These are phyloP conservation scores for Phytomonas sp. DNA, from an alignment of 208 protist genomes.

Conservation along the genomic window DNA sequence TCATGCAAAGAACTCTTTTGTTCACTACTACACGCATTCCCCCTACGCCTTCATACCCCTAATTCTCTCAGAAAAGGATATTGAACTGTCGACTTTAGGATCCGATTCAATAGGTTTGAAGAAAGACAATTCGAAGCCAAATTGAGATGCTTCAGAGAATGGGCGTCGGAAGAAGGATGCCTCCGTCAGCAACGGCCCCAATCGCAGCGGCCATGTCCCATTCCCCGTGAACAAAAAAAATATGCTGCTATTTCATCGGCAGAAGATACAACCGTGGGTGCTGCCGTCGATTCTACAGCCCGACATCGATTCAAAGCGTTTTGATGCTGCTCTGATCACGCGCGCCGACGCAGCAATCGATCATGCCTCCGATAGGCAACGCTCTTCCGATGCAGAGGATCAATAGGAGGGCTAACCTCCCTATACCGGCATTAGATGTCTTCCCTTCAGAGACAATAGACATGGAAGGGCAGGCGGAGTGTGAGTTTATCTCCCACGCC, in stretches of 20 bases:
- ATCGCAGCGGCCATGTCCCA: background rate
- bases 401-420: background rate
- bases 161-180: background rate
- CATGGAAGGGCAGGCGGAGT: background rate
- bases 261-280: constrained; percentile 56
- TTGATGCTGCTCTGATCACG: constrained; percentile 18
- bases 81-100: background rate
- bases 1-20: background rate
- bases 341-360: constrained; percentile 20
- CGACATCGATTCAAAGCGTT: constrained; percentile 31
- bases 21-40: background rate
- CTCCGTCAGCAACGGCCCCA: background rate
- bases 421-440: background rate
- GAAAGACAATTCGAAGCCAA: background rate
- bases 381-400: constrained; percentile 14
- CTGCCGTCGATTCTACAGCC: constrained; percentile 49
- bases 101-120: background rate
- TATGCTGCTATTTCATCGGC: constrained; percentile 43
- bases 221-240: constrained; percentile 15
- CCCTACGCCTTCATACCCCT: background rate
- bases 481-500: background rate
- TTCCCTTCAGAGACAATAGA: background rate
- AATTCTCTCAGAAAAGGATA: background rate
- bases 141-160: background rate
- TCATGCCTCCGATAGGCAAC: constrained; percentile 38